phyloP scores from a whole-genome alignment of 805 yeast genomes.

The Maudiozyma serrabonitensis region DNA sequence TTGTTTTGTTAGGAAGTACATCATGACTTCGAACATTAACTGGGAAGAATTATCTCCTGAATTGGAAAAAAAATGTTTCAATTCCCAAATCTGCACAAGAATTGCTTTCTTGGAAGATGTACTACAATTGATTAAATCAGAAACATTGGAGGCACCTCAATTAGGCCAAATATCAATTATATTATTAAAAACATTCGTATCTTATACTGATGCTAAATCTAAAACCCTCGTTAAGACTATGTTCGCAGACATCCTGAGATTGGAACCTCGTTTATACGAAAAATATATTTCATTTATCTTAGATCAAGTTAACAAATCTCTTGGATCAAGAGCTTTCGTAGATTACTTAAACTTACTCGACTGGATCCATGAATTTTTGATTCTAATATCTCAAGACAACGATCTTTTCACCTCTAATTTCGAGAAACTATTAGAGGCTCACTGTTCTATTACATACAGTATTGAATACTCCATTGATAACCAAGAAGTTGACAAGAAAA shows the following conservation, averaged over 20 bases:
- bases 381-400: conserved; percentile 13
- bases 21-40: conserved; percentile 5
- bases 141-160: conserved; percentile 13
- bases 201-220: conserved; percentile 43
- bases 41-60: conserved; percentile 20
- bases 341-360: conserved; percentile 48
- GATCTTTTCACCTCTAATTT: conserved; percentile 21
- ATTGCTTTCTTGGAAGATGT: conserved; percentile 22
- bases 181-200: conserved; percentile 40
- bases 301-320: conserved; percentile 22
- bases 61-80: conserved; percentile 14
- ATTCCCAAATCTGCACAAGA: conserved; percentile 19
- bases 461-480: conserved; percentile 20
- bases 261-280: conserved; percentile 28
- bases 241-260: conserved; percentile 31
- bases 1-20: neutral
- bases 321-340: conserved; percentile 40
- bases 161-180: conserved; percentile 26
- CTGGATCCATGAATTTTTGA: conserved; percentile 41
- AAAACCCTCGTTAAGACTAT: conserved; percentile 34
- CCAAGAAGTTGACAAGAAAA: conserved; percentile 16
- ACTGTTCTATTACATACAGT: conserved; percentile 24
- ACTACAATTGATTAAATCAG: conserved; percentile 12
- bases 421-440: conserved; percentile 35
- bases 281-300: conserved; percentile 34